Base-by-base conservation (phyloP, 2,329 filamentous ascomycete genomes). In the Zymoseptoria pseudotritici region DNA sequence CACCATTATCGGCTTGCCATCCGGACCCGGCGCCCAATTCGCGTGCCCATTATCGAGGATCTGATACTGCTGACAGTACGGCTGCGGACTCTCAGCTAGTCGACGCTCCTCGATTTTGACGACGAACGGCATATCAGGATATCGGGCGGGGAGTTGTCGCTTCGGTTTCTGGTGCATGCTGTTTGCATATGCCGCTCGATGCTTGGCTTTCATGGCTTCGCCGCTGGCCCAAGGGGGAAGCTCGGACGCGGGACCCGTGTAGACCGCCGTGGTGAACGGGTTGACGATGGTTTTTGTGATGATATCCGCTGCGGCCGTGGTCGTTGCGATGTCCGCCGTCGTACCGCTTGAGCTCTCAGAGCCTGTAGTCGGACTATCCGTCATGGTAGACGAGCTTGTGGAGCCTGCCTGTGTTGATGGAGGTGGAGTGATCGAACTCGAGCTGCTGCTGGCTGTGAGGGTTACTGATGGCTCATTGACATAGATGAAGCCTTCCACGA, bases 41-140 rank as follows among this genome's bases (percentile, higher is more conserved):
- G 82, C 70, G 8, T 71, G 66, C 29, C 81, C 80, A 63, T 84
- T 76, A 54, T 80, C 72, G 58, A 84, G 73, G 11, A 88, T 77
- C 62, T 82, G 76, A 79, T 87, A 86, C 68, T 86, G 82, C 67
- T 87, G 79, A 68, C 86, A 89, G 70, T 86, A 88, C 1, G 85
- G 82, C 51, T 77, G 74, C 13, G 62, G 60, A 31, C 56, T 61
- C 49, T 53, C 13, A 7, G 77, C 73, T 19, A 82, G 69, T 22
- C 86, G 81, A 56, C 85, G 82, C 72, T 89, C 86, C 70, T 86
- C 83, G 53, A 89, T 79, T 72, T 88, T 88, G 67, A 88, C 78
- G 24, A 83, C 77, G 55, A 82, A 84, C 0, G 85, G 84, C 29
- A 69, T 70, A 54, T 68, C 55, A 4, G 54, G 5, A 58, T 56